Conservation (phyloP, 1,284 basidiomycete genomes). For the Thelephora terrestris region DNA sequence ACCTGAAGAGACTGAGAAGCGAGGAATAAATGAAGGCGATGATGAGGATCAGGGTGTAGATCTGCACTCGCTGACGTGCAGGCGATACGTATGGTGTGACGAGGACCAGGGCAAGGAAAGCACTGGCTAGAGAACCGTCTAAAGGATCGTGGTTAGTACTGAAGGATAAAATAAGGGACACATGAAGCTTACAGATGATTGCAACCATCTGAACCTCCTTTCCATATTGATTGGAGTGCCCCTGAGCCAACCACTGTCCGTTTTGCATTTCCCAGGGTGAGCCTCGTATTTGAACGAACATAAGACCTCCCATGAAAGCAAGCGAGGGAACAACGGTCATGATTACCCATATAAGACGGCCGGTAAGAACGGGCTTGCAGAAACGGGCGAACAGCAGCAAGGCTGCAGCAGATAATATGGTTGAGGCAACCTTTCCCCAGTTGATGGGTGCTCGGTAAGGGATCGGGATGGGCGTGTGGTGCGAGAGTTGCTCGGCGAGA, state of each 20-base stretch:
- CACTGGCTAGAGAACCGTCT: slow-evolving; percentile 80
- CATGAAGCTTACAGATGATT: slow-evolving; percentile 66
- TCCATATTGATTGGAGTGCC: slow-evolving; percentile 87
- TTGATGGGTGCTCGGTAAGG: slow-evolving; percentile 68
- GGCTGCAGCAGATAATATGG: slow-evolving; percentile 23
- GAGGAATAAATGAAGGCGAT: slow-evolving; percentile 83
- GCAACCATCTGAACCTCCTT: slow-evolving; percentile 89
- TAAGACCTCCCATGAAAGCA: slow-evolving; percentile 85
- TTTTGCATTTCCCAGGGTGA: slow-evolving; percentile 62
- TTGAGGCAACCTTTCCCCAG: slow-evolving; percentile 46
- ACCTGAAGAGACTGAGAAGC: slow-evolving; percentile 80
- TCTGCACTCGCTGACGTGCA: slow-evolving; percentile 69
- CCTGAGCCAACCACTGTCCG: slow-evolving; percentile 77
- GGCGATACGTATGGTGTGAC: slow-evolving; percentile 73
- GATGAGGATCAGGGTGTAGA: slow-evolving; percentile 85
- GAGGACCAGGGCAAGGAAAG: slow-evolving; percentile 77
- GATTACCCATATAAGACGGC: slow-evolving; percentile 74
- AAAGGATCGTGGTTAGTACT: slow-evolving; percentile 3
- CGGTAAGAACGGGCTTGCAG: slow-evolving; percentile 61
- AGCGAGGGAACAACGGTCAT: slow-evolving; percentile 57
- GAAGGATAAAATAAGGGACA: slow-evolving; percentile 3
- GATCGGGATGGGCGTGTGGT: slow-evolving; percentile 61
- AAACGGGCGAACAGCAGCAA: slow-evolving; percentile 40
- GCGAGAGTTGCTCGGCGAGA: slow-evolving; percentile 68
- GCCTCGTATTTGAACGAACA: slow-evolving; percentile 93